Conservation (phyloP, 345 rosid genomes). For the Linum lewisii region DNA sequence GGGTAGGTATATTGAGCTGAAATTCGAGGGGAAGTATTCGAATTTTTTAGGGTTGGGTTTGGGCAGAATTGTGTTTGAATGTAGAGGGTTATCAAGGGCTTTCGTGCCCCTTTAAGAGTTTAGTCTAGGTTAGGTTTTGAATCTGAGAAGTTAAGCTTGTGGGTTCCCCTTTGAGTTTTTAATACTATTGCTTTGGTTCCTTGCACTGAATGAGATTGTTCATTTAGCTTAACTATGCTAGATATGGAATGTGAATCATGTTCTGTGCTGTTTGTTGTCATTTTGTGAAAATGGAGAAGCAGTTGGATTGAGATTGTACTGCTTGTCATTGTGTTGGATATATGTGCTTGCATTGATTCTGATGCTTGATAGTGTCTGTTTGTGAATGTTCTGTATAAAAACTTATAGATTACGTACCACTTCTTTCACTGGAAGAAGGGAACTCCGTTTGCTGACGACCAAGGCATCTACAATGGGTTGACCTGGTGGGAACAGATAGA, state of each 20-base stretch:
- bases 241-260: not conserved
- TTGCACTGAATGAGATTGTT: not conserved
- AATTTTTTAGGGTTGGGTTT: not conserved
- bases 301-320: not conserved
- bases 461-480: constrained; percentile 82
- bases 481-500: constrained; percentile 99
- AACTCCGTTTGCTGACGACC: constrained; percentile 96
- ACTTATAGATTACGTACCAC: constrained; percentile 74
- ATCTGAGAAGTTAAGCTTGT: too few species aligned
- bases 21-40: too few species aligned
- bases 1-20: not conserved
- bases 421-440: constrained; percentile 99
- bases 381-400: constrained; percentile 10
- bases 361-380: not conserved
- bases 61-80: not conserved
- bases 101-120: not conserved
- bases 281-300: too few species aligned
- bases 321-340: not conserved
- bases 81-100: too few species aligned
- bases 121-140: not conserved
- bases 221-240: too few species aligned
- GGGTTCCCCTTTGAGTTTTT: too few species aligned
- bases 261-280: not conserved
- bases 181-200: not conserved
- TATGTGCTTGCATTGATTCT: not conserved